Base-by-base conservation (phyloP, 2,329 filamentous ascomycete genomes). In the Penicillium sp. region DNA sequence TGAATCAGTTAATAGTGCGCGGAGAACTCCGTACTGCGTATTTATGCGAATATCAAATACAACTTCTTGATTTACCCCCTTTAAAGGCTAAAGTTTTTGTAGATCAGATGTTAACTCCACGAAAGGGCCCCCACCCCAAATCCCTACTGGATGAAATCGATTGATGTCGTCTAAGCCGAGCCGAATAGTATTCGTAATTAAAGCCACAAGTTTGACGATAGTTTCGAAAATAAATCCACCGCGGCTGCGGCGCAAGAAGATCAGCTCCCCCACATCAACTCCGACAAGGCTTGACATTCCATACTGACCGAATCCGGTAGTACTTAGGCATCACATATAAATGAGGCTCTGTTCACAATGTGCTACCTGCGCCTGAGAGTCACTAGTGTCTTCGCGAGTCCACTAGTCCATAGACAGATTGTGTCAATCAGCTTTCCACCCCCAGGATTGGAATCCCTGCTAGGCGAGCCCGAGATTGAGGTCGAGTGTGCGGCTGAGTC, bases 271-370 rank as follows among this genome's bases (percentile, higher is more conserved):
- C 4, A 18, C 16, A 21, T 34, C 8, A 24, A 9, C 14, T 38
- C 36, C 36, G 16, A 40, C 38, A 40, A 21, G 38, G 38, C n/a
- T 21, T 40, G 13, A 34, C 32, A 36, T 27, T 13, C 32, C 44
- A 34, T 34, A 34, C 13, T 27, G 24, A 6, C 24, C 24, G 8
- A 27, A 27, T 27, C 24, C 24, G 24, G 24, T 27, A 27, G 24
- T 27, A 27, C 24, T 8, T 27, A 27, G 24, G 34, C 13, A 11
- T 34, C 13, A 36, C 34, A n/a, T n/a, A n/a, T 24, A 24, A 10
- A 43, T 50, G 47, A 50, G 52, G 47, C 52, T 54, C 52, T 54
- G 52, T 50, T 29, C 52, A 32, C 46, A 7, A n/a, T 11, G 40
- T 43, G 52, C 46, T 49, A 29, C 46, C 46, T 54, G 52, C 52